Base-by-base conservation (phyloP, 192 early-diverging fungal genomes). In the Spinellus fusiger region DNA sequence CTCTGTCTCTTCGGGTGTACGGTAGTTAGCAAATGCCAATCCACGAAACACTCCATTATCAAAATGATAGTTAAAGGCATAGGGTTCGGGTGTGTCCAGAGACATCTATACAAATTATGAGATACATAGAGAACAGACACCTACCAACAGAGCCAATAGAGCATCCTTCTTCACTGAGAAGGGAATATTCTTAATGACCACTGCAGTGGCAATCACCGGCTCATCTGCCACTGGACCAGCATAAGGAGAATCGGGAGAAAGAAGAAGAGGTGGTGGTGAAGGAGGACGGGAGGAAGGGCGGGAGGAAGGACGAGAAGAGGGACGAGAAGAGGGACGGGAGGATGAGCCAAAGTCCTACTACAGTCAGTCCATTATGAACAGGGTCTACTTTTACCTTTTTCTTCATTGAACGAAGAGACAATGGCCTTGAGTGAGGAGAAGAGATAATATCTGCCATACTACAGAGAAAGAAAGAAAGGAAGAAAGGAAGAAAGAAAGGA, bases 11-110 rank as follows among this genome's bases (percentile, higher is more conserved):
- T 91, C 84, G 20, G 86, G 81, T 0, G 84, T 86, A 25, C 87
- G 77, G 56, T 89, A 91, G 68, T 91, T 91, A 28, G 87, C 89
- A 80, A 91, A 91, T 4, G 87, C 87, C 56, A 91, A 69, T 6
- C 89, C 89, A 61, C 89, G 84, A 77, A 91, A 91, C 40, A 89
- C 75, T 33, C 87, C 80, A 54, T 85, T 85, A 66, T 91, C 89
- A 67, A 86, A 91, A 62, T 91, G 89, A 62, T 91, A 91, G 71
- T 91, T 91, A 71, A 91, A 86, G 22, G 89, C 89, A 69, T 88
- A 87, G 13, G 89, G 87, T 61, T 78, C 73, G 25, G 89, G 89
- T 54, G 89, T 83, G 22, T 84, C 84, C 40, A 87, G 78, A 54
- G 74, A 73, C 48, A 70, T 70, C 74, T 73, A 54, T 31, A 7